phyloP scores from a whole-genome alignment of 306 rosid genomes.

The Fragaria nilgerrensis region DNA sequence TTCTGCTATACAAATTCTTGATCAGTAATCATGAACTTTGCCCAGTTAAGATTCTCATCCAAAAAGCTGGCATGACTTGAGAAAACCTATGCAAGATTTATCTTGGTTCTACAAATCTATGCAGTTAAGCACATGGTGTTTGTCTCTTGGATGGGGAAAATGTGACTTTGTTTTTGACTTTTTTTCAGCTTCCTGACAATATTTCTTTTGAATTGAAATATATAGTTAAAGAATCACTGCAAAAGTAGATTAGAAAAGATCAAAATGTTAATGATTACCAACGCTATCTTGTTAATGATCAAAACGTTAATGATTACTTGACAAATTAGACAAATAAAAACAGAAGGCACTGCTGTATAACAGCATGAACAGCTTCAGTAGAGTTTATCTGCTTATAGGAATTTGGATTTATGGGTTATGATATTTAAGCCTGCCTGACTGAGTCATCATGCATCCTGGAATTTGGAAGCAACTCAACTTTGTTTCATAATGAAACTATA shows the following conservation, averaged over 20 bases:
- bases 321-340: neutral
- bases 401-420: neutral
- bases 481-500: neutral
- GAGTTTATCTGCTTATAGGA: neutral
- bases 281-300: neutral
- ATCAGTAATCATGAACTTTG: neutral
- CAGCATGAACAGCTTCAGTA: neutral
- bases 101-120: constrained; percentile 13
- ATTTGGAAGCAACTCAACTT: neutral
- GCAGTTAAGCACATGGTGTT: constrained; percentile 27
- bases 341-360: neutral
- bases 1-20: neutral
- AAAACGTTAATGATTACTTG: neutral
- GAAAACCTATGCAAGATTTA: neutral
- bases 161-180: constrained; percentile 16
- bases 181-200: neutral
- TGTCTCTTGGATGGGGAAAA: constrained; percentile 11
- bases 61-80: constrained; percentile 11
- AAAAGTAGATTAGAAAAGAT: neutral
- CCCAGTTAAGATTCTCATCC: constrained; percentile 1
- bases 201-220: neutral
- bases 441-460: neutral
- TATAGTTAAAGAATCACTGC: neutral
- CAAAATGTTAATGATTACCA: constrained; percentile 9
- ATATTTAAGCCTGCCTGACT: neutral